Evolutionary conservation across 179 eudicot genomes (phyloP), one percentile per base, ranked within the genome.

Genomic region (Patellifolia procumbens): DNA sequence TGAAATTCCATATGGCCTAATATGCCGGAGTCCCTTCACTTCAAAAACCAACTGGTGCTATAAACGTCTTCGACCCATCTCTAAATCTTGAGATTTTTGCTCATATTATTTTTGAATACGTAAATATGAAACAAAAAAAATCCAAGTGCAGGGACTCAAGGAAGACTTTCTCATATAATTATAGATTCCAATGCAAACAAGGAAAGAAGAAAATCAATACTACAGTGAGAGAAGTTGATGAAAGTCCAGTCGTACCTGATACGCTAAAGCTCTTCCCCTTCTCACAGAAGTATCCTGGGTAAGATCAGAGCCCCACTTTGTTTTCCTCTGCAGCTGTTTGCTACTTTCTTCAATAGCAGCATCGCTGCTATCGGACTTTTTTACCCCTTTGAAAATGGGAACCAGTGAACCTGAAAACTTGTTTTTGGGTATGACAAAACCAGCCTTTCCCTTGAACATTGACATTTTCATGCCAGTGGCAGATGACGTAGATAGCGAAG

Each of bases 381-480:
- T 91, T 43, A 64, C 78, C 51, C 86, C 96, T 69, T 89, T 89
- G 72, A 83, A 86, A 63, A 82, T 75, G 76, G 97, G 97, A 70
- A 93, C 93, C 74, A 93, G 80, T 28, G 98, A 92, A 46, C 99
- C 97, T 32, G 97, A 91, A 73, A 95, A 80, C 81, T 95, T 93
- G 84, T 95, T 95, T 82, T 93, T 95, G 7, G 99, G 99, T 83
- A 95, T 95, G 71, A 95, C 91, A 88, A 94, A 95, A 72, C 97
- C 99, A 52, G 89, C 77, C 83, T 91, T 95, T 45, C 84, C 87
- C 77, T 88, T 89, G 81, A 95, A 90, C 89, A 86, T 82, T 4
- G 97, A 88, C 31, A 85, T 77, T 85, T 88, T 86, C 58, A 89
- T 74, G 76, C 79, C 80, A 79, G 82, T 82, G n/a, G 82, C 73